Base-by-base conservation (phyloP, 179 eudicot genomes). In the Pouteria campechiana region DNA sequence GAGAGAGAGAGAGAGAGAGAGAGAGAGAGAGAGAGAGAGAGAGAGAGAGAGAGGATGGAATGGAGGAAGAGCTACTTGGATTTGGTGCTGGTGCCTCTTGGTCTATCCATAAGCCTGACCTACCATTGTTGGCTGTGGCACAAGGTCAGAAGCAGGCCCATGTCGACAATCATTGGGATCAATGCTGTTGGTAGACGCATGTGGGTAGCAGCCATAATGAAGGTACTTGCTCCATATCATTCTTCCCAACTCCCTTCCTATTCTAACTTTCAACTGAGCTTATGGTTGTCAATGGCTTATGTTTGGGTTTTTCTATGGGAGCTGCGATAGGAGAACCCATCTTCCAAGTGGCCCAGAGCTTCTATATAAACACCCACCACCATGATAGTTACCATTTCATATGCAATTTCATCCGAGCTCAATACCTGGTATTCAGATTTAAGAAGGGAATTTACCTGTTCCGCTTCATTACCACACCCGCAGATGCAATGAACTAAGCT, bases 61-160 rank as follows among this genome's bases (percentile, higher is more conserved):
- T 90, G 95, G 93, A 81, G 41, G 48, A 85, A 73, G 19, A 63
- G 65, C 35, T 85, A 85, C 46, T 53, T 90, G 21, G 98, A 90
- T 52, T 48, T 84, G 37, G 24, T 90, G 5, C 52, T 90, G 33
- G 95, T 90, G 30, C 98, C 95, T 2, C 45, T 54, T 27, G 83
- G 86, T 5, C 41, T 85, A 6, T 30, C 65, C 9, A 44, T 68
- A 14, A 29, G 56, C 15, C 25, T 48, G 16, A 57, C 50, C 1
- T 90, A 90, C 51, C 90, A 90, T 66, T 42, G 58, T 0, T 86
- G 87, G 89, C 40, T 90, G 44, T 90, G 95, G 93, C 64, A 64
- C 21, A 74, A 62, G 69, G 81, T 81, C 39, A 52, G 72, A 20
- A 74, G 65, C 10, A 73, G 70, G 24, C 98, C 98, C 0, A 63